A percentile compares a stretch with the other conserved stretches of the same genome.
Conservation (phyloP, 108 stramenopile species). For the Cyclotella cryptica region DNA sequence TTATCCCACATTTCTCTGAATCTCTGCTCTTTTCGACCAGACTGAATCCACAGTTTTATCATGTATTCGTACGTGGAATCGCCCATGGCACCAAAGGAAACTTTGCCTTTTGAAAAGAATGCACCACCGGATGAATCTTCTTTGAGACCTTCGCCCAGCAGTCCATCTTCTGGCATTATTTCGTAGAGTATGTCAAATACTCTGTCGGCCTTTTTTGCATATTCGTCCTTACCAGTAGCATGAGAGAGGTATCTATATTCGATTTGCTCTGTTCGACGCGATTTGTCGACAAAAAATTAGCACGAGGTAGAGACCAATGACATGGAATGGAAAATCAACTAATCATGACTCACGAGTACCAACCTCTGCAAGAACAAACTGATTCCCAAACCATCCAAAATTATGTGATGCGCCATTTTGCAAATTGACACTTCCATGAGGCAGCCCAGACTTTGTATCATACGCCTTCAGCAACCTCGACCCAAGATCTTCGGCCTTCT, state of each 20-base stretch:
- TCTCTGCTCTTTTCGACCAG: conserved; percentile 73
- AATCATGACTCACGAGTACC: conserved; percentile 82
- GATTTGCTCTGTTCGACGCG: neutral
- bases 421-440: conserved; percentile 68
- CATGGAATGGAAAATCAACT: neutral
- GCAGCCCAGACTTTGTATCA: conserved; percentile 74
- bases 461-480: conserved; percentile 67
- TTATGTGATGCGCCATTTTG: conserved; percentile 48
- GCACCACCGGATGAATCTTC: conserved; percentile 39
- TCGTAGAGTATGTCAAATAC: conserved; percentile 74
- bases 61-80: conserved; percentile 96
- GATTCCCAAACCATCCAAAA: conserved; percentile 61
- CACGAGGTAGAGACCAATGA: neutral
- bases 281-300: neutral
- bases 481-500: conserved; percentile 81
- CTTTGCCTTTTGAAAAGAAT: conserved; percentile 56
- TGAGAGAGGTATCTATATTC: conserved; percentile 91
- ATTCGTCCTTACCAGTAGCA: conserved; percentile 72
- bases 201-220: conserved; percentile 73
- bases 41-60: conserved; percentile 94
- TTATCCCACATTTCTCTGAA: conserved; percentile 91
- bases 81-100: conserved; percentile 81
- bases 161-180: conserved; percentile 62
- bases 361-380: conserved; percentile 76
- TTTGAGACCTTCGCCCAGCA: conserved; percentile 53